These are phyloP conservation scores for Isabelozyma heimii DNA, from an alignment of 805 yeast species.

Conservation along the genomic window DNA sequence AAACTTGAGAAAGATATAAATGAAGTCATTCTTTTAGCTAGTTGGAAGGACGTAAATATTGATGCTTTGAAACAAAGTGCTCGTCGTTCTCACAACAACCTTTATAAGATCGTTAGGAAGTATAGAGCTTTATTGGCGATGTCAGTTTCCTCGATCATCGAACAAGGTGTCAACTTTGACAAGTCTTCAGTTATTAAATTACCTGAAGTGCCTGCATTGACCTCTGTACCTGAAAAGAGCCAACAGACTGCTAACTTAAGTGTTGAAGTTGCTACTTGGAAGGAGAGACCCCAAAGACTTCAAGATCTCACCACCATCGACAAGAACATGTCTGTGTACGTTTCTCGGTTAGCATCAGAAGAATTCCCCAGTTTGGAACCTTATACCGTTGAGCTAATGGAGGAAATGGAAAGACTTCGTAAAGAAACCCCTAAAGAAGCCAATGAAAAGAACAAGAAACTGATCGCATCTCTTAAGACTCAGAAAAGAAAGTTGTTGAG, in stretches of 20 bases:
- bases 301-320: conserved; percentile 49
- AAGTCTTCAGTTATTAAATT: neutral
- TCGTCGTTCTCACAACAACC: conserved; percentile 76
- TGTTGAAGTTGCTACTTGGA: conserved; percentile 45
- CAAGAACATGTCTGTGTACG: conserved; percentile 54
- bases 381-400: conserved; percentile 52
- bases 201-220: conserved; percentile 7
- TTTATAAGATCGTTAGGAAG: conserved; percentile 81
- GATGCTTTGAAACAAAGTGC: conserved; percentile 95
- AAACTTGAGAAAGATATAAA: conserved; percentile 72
- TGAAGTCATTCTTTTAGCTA: conserved; percentile 84
- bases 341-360: conserved; percentile 27
- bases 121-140: conserved; percentile 63
- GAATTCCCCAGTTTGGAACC: conserved; percentile 49
- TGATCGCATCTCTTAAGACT: conserved; percentile 67
- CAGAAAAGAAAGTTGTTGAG: conserved; percentile 79
- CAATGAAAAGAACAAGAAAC: conserved; percentile 68
- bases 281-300: conserved; percentile 54
- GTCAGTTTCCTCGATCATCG: conserved; percentile 54
- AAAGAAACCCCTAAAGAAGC: conserved; percentile 75
- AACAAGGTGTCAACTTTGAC: conserved; percentile 46
- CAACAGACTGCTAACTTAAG: conserved; percentile 17
- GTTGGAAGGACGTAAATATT: conserved; percentile 95
- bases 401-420: conserved; percentile 60
- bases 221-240: conserved; percentile 3